Base-by-base conservation (phyloP, 2,329 filamentous ascomycete genomes). In the Aspergillus glaucus region DNA sequence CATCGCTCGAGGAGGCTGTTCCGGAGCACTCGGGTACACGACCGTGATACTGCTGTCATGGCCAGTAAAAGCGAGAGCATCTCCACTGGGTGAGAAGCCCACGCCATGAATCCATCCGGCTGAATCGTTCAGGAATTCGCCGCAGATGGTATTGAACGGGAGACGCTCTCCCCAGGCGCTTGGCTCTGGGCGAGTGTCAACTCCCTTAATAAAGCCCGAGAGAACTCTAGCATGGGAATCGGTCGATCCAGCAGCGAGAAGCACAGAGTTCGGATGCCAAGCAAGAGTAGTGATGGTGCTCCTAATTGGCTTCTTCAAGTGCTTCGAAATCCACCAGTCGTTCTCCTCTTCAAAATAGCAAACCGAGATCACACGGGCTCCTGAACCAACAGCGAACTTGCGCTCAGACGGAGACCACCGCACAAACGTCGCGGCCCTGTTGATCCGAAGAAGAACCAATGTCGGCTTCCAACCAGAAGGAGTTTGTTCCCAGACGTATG, bases 271-370 rank as follows among this genome's bases (percentile, higher is more conserved):
- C 32, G 93, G 93, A 71, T 98, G 93, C 93, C 93, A 98, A 49
- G 86, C 85, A 41, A 98, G 83, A 14, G 87, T 90, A 48, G 93
- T 97, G 62, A 98, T 92, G 49, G 93, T 98, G 68, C 90, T 95
- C 58, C 92, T 87, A 62, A 98, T 95, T 17, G 93, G 93, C 80
- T 97, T 98, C 82, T 97, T 97, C 65, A 98, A 75, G 73, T 98
- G 93, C 79, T 98, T 98, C 34, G 91, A 96, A 39, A 98, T 92
- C 93, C 93, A 98, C 93, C 93, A 98, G 76, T 98, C 91, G 72
- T 98, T 96, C 72, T 98, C 93, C 69, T 95, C 88, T 67, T 98
- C 93, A 62, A 98, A 98, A 76, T 97, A 97, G 79, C 93, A 98
- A 60, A 97, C 81, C 37, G 93, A 90, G 62, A 98, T 95, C 56